These are phyloP conservation scores for Sinapis alba DNA, from an alignment of 441 rosid genomes.

Conservation along the genomic window DNA sequence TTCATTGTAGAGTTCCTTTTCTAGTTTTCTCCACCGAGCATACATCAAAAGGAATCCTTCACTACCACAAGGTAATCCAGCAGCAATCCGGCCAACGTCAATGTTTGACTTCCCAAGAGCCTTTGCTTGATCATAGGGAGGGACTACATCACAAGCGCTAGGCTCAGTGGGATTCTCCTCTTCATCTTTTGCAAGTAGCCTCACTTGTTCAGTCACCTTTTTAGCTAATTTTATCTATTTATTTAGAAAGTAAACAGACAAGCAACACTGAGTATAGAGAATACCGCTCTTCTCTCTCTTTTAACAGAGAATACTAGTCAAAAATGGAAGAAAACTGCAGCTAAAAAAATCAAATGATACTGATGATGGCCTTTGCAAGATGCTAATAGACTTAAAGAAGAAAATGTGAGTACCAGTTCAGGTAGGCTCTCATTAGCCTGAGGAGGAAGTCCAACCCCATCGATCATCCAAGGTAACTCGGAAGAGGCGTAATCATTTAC, in stretches of 20 bases:
- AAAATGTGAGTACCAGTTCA: constrained; percentile 53
- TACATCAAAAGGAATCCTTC: constrained; percentile 98
- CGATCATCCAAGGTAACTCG: constrained; percentile 91
- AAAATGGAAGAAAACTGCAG: not conserved
- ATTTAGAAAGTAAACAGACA: constrained; percentile 13
- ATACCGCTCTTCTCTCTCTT: not conserved
- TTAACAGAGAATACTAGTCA: not conserved
- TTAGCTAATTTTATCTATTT: constrained; percentile 69
- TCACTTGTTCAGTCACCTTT: constrained; percentile 93
- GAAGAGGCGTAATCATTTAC: constrained; percentile 51
- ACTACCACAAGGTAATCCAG: constrained; percentile 97
- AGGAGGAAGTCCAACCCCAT: constrained; percentile 92
- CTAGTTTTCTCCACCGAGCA: constrained; percentile 99
- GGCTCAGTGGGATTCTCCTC: constrained; percentile 77
- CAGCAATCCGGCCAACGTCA: constrained; percentile 95
- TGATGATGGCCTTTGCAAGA: not conserved
- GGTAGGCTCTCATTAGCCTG: constrained; percentile 79
- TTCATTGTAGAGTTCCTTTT: constrained; percentile 93
- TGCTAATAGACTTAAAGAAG: constrained; percentile 16
- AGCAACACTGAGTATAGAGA: constrained; percentile 12
- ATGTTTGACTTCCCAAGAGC: constrained; percentile 99
- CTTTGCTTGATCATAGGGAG: constrained; percentile 98
- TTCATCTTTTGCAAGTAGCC: constrained; percentile 83
- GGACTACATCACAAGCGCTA: constrained; percentile 61
- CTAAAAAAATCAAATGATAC: constrained; percentile 10